phyloP scores from a whole-genome alignment of 2,329 filamentous ascomycete species.

The Elsinoe perseae region DNA sequence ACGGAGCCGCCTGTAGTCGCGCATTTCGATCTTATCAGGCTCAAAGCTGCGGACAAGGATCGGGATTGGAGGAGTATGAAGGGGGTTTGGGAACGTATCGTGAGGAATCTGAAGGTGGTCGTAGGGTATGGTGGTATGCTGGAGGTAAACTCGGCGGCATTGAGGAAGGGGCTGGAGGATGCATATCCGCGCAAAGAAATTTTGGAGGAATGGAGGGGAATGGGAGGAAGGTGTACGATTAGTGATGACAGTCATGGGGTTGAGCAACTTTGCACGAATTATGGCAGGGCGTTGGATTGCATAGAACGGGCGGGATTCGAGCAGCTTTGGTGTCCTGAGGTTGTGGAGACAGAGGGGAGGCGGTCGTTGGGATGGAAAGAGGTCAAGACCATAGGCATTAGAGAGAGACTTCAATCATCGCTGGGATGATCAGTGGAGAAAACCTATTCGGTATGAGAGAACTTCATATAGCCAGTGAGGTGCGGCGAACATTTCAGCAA shows the following conservation, averaged over 20 bases:
- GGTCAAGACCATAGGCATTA: neutral
- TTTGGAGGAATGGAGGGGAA: slow-evolving; percentile 54
- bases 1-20: slow-evolving; percentile 73
- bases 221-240: slow-evolving; percentile 77
- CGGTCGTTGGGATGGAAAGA: neutral
- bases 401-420: neutral
- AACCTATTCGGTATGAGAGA: neutral
- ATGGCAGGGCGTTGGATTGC: slow-evolving; percentile 61
- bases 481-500: no score
- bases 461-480: no score
- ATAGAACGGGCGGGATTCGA: slow-evolving; percentile 58
- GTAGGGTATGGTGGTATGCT: slow-evolving; percentile 69
- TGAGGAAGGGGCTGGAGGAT: slow-evolving; percentile 84
- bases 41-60: slow-evolving; percentile 57
- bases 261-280: slow-evolving; percentile 82
- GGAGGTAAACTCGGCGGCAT: slow-evolving; percentile 79
- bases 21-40: slow-evolving; percentile 85
- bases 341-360: neutral
- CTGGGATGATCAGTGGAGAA: neutral
- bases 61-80: slow-evolving; percentile 24
- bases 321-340: slow-evolving; percentile 40
- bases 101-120: slow-evolving; percentile 66
- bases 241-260: slow-evolving; percentile 93
- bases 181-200: slow-evolving; percentile 78
- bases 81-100: slow-evolving; percentile 64